Evolutionary conservation across 352 stramenopile genomes (phyloP).

Genomic region (Phytophthora pinifolia): DNA sequence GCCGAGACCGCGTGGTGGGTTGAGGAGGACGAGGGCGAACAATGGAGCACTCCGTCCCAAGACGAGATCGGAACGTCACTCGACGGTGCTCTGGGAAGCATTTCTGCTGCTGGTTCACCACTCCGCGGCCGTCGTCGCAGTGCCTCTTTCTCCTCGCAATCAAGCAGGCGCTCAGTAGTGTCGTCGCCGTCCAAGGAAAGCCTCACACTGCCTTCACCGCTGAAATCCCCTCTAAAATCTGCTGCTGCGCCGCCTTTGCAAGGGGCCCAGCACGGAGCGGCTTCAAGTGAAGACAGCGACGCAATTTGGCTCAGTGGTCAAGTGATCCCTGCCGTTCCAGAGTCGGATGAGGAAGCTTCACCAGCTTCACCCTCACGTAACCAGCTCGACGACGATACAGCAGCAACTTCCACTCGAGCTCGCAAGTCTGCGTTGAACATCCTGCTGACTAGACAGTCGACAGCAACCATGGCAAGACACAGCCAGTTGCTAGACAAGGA

Average conservation of each 20-base stretch:
- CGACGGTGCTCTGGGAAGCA: neutral
- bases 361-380: slow-evolving; percentile 2
- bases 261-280: neutral
- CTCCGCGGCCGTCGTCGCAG: neutral
- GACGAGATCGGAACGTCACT: neutral
- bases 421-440: slow-evolving; percentile 51
- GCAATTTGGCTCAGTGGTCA: neutral
- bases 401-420: slow-evolving; percentile 18
- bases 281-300: slow-evolving; percentile 1
- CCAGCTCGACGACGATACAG: slow-evolving; percentile 16
- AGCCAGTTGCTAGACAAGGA: slow-evolving; percentile 40
- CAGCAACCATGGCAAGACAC: slow-evolving; percentile 24
- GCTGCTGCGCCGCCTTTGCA: neutral
- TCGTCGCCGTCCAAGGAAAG: slow-evolving; percentile 13
- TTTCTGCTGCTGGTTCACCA: neutral
- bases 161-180: neutral
- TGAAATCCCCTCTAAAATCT: slow-evolving; percentile 8
- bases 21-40: slow-evolving; percentile 1
- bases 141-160: slow-evolving; percentile 9
- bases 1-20: slow-evolving; percentile 21
- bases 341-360: slow-evolving; percentile 7
- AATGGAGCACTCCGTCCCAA: neutral
- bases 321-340: neutral
- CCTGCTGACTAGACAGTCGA: slow-evolving; percentile 32
- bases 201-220: slow-evolving; percentile 15